Conservation (phyloP, 306 rosid species). For the Sophora flavescens region DNA sequence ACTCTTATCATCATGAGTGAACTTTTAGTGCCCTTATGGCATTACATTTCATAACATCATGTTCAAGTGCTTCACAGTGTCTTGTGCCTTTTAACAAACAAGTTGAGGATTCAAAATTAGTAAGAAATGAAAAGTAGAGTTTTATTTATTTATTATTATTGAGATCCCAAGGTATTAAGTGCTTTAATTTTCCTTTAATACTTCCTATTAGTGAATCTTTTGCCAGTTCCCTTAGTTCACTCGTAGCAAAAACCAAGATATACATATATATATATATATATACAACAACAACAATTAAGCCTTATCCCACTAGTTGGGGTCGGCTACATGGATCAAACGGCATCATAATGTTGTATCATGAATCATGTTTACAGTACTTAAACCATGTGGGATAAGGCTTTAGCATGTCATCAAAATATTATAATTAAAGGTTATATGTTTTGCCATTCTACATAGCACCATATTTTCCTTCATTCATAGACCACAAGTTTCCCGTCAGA, state of each 20-base stretch:
- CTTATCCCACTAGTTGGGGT: too few relatives aligned
- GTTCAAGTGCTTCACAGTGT: not conserved
- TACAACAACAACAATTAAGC: too few relatives aligned
- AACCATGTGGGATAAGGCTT: too few relatives aligned
- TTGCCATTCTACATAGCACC: not conserved
- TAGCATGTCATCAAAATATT: not conserved
- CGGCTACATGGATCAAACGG: too few relatives aligned
- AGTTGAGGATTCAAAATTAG: not conserved
- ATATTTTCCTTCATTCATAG: not conserved
- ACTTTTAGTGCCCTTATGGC: not conserved
- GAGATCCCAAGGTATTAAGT: too few relatives aligned
- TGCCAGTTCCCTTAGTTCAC: too few relatives aligned
- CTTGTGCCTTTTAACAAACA: conserved; percentile 4
- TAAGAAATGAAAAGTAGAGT: too few relatives aligned
- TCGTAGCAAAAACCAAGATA: not conserved
- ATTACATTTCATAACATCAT: not conserved
- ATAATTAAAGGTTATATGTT: conserved; percentile 3
- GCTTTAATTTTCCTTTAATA: too few relatives aligned
- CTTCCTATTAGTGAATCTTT: too few relatives aligned
- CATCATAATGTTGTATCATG: too few relatives aligned
- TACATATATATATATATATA: not conserved
- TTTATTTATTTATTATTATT: too few relatives aligned
- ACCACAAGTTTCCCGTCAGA: not conserved
- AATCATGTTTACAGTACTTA: too few relatives aligned
- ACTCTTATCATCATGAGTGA: conserved; percentile 1